phyloP scores from a whole-genome alignment of 169 alveolate species.

The Cryptosporidium bovis region DNA sequence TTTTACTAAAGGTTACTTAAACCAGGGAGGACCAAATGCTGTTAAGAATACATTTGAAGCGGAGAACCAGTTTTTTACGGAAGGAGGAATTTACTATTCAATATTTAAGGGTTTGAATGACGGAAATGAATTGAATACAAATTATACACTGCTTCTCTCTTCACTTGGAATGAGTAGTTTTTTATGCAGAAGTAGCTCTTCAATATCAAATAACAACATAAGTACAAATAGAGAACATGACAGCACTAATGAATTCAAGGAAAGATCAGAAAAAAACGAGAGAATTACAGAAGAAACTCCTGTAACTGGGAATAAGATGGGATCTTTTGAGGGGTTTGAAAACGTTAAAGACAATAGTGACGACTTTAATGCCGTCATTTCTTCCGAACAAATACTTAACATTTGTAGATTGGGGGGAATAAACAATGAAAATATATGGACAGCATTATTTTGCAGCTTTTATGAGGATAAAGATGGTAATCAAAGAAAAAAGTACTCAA shows the following conservation, averaged over 20 bases:
- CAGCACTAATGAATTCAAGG: background rate
- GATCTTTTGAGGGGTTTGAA: background rate
- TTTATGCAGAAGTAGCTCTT: too few species aligned
- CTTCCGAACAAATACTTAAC: conserved; percentile 17
- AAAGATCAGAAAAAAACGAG: background rate
- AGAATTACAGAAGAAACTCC: background rate
- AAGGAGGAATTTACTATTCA: too few species aligned
- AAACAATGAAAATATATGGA: conserved; percentile 60
- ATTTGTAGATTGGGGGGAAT: conserved; percentile 59
- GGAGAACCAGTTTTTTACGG: too few species aligned
- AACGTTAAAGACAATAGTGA: background rate
- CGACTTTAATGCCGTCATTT: conserved; percentile 19
- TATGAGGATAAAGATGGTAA: background rate
- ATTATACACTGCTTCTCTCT: too few species aligned
- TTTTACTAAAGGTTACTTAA: too few species aligned
- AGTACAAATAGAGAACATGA: too few species aligned
- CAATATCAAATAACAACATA: too few species aligned
- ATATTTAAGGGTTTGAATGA: too few species aligned
- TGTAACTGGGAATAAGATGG: background rate
- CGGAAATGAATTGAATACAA: too few species aligned
- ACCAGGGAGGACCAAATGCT: too few species aligned
- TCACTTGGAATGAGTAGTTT: too few species aligned
- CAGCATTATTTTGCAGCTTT: conserved; percentile 43
- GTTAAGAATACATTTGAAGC: too few species aligned
- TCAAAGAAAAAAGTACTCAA: conserved; percentile 7